These are phyloP conservation scores for Catenaria anguillulae DNA, from an alignment of 371 early-diverging fungal species.

Conservation along the genomic window DNA sequence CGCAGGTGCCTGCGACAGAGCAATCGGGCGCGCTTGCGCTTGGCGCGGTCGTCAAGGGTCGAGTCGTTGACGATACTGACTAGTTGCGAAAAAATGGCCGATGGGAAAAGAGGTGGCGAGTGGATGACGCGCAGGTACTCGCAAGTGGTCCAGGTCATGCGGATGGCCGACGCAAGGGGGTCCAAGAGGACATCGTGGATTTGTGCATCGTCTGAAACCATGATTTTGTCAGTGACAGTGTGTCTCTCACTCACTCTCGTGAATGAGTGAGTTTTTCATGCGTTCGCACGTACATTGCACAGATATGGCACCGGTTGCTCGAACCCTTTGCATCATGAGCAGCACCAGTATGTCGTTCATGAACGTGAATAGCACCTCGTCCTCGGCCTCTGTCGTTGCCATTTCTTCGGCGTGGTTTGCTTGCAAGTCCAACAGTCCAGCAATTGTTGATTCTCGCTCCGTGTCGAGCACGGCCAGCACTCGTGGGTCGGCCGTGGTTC, in stretches of 20 bases:
- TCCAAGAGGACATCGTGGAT: not conserved
- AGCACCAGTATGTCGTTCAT: not conserved
- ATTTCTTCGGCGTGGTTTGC: not conserved
- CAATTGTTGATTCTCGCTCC: not conserved
- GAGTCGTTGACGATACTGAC: not conserved
- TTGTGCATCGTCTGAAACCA: not conserved
- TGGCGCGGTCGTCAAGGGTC: not conserved
- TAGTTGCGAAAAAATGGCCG: not conserved
- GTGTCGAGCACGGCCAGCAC: not conserved
- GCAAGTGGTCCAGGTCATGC: not conserved
- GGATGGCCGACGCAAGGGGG: not conserved
- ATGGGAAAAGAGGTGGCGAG: not conserved
- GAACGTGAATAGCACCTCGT: not conserved
- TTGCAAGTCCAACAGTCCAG: not conserved
- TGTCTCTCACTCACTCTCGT: not conserved
- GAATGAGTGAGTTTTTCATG: not conserved
- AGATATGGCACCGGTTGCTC: not conserved
- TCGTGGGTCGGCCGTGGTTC: conserved; percentile 1
- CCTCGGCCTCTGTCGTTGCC: not conserved
- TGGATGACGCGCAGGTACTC: not conserved
- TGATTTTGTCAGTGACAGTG: not conserved
- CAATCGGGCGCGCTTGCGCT: not conserved
- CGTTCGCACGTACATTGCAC: not conserved
- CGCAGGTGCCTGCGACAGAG: not conserved
- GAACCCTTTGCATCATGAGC: not conserved